phyloP scores from a whole-genome alignment of 2,329 filamentous ascomycete genomes.

The Phaeomoniella chlamydospora region DNA sequence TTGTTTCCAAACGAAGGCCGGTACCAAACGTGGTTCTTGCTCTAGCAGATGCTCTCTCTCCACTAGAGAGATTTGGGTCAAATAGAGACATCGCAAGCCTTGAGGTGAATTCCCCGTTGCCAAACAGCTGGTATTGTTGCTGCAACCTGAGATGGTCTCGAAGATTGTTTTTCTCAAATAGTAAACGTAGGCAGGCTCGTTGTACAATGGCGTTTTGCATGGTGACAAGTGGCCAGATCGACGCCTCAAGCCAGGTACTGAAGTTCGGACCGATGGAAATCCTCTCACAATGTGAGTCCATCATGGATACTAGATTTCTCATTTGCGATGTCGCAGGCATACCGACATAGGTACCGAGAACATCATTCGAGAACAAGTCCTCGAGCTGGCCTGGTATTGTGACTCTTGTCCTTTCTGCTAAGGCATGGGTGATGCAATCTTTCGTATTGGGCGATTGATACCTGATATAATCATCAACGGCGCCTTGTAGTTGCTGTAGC shows the following conservation, averaged over 20 bases:
- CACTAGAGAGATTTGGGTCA: slow-evolving; percentile 64
- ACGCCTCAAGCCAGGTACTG: too few species aligned
- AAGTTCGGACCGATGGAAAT: too few species aligned
- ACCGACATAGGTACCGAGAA: too few species aligned
- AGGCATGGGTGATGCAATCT: slow-evolving; percentile 29
- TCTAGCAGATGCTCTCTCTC: slow-evolving; percentile 46
- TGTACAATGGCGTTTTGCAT: slow-evolving; percentile 68
- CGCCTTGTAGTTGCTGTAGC: background rate
- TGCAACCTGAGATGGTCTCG: slow-evolving; percentile 61
- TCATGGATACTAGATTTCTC: too few species aligned
- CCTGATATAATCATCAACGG: too few species aligned
- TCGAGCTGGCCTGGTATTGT: too few species aligned
- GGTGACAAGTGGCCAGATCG: slow-evolving; percentile 58
- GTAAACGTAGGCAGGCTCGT: slow-evolving; percentile 56
- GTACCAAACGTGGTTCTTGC: slow-evolving; percentile 47
- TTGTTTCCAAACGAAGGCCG: slow-evolving; percentile 66
- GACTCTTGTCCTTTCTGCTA: too few species aligned
- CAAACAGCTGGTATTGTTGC: slow-evolving; percentile 67
- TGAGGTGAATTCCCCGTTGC: slow-evolving; percentile 70
- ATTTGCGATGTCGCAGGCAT: too few species aligned
- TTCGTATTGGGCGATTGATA: too few species aligned
- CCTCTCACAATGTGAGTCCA: too few species aligned
- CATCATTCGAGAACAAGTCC: too few species aligned
- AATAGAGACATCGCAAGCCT: slow-evolving; percentile 73
- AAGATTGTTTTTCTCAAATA: slow-evolving; percentile 63